phyloP scores from a whole-genome alignment of 148 eudicot species.

The Cornus suecica region DNA sequence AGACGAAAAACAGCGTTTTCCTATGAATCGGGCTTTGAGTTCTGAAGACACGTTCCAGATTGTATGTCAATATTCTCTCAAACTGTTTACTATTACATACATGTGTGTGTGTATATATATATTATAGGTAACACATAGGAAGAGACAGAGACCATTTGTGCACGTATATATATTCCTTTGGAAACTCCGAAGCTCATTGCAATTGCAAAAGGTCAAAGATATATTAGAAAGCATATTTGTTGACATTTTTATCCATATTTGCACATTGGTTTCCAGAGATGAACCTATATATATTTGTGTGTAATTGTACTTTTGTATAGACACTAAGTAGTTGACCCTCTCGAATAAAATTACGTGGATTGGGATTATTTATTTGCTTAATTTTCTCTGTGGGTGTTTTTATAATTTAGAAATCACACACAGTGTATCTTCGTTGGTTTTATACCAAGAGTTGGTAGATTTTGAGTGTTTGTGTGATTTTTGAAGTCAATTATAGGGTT shows the following conservation, averaged over 20 bases:
- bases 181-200: background rate
- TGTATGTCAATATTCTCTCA: background rate
- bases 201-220: too few species aligned
- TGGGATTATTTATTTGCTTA: too few species aligned
- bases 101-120: background rate
- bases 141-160: too few species aligned
- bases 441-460: background rate
- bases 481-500: too few species aligned
- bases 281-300: background rate
- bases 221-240: background rate
- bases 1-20: background rate
- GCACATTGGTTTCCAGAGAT: background rate
- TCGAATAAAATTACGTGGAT: background rate
- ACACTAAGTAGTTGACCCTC: background rate
- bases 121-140: background rate
- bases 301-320: background rate
- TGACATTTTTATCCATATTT: background rate
- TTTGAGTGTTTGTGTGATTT: background rate
- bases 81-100: too few species aligned
- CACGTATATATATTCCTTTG: too few species aligned
- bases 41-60: background rate
- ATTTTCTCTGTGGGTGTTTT: background rate
- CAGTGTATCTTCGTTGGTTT: background rate
- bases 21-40: background rate
- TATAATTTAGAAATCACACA: background rate